A percentile compares a stretch with the other conserved stretches of the same genome.
Conservation (phyloP, 305 asterid genomes). For the Lippia alba region DNA sequence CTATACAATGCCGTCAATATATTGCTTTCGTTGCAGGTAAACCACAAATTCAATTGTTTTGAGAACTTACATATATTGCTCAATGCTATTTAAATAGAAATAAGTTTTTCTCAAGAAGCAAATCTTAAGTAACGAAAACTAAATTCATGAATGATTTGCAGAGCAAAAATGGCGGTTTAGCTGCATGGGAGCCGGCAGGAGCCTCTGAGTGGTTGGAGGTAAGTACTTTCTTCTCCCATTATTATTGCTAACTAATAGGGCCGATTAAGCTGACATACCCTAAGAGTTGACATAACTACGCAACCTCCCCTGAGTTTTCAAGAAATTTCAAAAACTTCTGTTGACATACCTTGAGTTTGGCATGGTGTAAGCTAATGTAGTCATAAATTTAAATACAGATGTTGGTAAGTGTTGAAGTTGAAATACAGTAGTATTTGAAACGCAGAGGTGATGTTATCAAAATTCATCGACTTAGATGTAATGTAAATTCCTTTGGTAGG, state of each 20-base stretch:
- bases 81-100: not conserved
- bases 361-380: no score
- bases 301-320: no score
- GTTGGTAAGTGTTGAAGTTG: no score
- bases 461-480: no score
- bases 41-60: not conserved
- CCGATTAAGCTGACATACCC: no score
- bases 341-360: no score
- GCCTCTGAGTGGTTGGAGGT: constrained; percentile 74
- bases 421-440: no score
- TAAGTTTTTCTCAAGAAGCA: not conserved
- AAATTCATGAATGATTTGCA: constrained; percentile 37
- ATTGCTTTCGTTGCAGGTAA: constrained; percentile 69
- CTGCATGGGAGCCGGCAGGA: constrained; percentile 89
- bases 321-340: no score
- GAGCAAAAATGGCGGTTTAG: constrained; percentile 80
- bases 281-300: no score
- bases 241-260: not conserved
- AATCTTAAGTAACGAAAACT: not conserved
- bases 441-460: no score
- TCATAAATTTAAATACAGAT: no score
- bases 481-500: no score
- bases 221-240: constrained; percentile 25
- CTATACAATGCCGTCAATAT: constrained; percentile 71
- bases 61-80: not conserved